Conservation (phyloP, 345 rosid species). For the Microcos paniculata region DNA sequence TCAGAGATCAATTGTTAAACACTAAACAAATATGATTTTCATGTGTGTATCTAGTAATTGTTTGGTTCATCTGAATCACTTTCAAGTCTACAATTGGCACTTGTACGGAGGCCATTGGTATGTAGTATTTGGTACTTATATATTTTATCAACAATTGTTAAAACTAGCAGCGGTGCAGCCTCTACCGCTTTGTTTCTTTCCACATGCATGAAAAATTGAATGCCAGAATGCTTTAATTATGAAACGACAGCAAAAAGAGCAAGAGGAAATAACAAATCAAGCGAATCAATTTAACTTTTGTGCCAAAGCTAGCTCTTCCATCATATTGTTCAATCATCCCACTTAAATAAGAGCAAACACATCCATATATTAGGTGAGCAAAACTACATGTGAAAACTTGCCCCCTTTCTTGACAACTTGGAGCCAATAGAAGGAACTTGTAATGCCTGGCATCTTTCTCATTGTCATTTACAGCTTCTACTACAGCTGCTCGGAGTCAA, state of each 20-base stretch:
- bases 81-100: neutral
- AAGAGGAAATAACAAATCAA: neutral
- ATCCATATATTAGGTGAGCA: neutral
- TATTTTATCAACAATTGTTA: neutral
- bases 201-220: too few species aligned
- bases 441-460: neutral
- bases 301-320: constrained; percentile 3
- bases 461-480: neutral
- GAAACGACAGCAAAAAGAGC: neutral
- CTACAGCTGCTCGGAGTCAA: too few species aligned
- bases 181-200: too few species aligned
- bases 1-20: constrained; percentile 10
- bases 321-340: neutral
- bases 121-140: too few species aligned
- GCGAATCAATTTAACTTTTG: neutral
- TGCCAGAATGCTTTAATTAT: too few species aligned
- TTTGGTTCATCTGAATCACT: neutral
- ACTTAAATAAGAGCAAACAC: neutral
- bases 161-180: too few species aligned
- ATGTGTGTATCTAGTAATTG: neutral
- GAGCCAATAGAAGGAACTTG: constrained; percentile 4
- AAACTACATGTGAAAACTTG: constrained; percentile 13
- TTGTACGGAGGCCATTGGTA: too few species aligned
- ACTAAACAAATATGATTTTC: neutral
- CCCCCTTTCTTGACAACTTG: constrained; percentile 18